These are phyloP conservation scores for Phytopythium kandeliae DNA, from an alignment of 352 stramenopile species.

Conservation along the genomic window DNA sequence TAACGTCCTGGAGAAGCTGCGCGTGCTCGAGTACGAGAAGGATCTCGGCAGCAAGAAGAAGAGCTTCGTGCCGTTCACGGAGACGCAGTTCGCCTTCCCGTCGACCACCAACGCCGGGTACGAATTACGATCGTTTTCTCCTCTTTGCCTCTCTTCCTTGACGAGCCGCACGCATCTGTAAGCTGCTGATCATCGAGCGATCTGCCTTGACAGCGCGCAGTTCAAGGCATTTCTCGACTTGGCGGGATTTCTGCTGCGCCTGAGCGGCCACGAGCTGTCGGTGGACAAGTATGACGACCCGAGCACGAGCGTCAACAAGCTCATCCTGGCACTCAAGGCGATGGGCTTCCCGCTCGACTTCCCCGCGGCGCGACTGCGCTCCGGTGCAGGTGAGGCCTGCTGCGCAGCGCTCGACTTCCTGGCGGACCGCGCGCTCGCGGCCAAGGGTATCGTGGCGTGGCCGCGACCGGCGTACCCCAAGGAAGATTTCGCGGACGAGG, in stretches of 20 bases:
- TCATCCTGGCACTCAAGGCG: conserved; percentile 78
- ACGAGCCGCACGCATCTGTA: too few species aligned
- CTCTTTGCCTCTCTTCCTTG: too few species aligned
- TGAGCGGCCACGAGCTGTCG: conserved; percentile 70
- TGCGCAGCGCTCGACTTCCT: conserved; percentile 76
- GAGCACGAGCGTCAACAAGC: conserved; percentile 85
- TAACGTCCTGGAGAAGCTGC: conserved; percentile 81
- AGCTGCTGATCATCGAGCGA: neutral
- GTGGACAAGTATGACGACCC: conserved; percentile 88
- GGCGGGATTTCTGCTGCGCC: conserved; percentile 66
- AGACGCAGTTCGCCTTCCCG: conserved; percentile 65
- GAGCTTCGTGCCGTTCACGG: conserved; percentile 52
- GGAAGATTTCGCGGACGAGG: conserved; percentile 77
- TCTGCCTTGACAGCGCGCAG: conserved; percentile 38
- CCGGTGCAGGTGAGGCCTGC: conserved; percentile 70
- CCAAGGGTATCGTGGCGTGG: conserved; percentile 56
- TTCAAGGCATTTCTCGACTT: conserved; percentile 80
- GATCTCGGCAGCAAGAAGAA: conserved; percentile 81
- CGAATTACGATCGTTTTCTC: neutral
- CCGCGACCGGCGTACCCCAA: conserved; percentile 65
- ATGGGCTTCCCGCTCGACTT: conserved; percentile 82
- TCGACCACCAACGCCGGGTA: conserved; percentile 51
- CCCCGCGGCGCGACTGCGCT: conserved; percentile 68
- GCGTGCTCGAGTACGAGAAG: conserved; percentile 71
- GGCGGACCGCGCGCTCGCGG: conserved; percentile 68